Evolutionary conservation across 106 monocot species (phyloP), one percentile per base, ranked within the genome.

Genomic region (Triglochin maritima): DNA sequence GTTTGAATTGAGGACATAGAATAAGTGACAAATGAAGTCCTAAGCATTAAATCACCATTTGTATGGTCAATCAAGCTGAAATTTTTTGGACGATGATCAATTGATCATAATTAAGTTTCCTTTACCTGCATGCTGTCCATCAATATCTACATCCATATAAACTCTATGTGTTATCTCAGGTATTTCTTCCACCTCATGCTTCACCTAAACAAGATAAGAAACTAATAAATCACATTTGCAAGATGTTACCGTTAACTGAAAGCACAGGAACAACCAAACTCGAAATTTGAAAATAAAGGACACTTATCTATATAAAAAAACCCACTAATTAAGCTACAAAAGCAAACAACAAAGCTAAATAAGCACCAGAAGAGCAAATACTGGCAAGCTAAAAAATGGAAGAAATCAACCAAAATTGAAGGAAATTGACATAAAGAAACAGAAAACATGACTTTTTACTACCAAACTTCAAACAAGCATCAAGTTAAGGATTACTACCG

Each of bases 131-230:
- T 72, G 81, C 56, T 96, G 90, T 13, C 76, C 83, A 77, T 78
- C 83, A 57, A 96, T 82, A 69, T 80, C 80, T 52, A 96, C 75
- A 76, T 96, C 96, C 74, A 96, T 61, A 71, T 76, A 96, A 63
- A 88, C 91, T 68, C 88, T 77, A 70, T 96, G 83, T 12, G 90
- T 96, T 60, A 91, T 69, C 77, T 87, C 85, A 73, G 64, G 96
- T 48, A 71, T 72, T 46, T 75, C 80, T 64, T 80, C 86, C 52
- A 77, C 78, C 49, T 80, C 61, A 57, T 62, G 7, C 54, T 76
- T 57, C 54, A 64, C 82, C 88, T 89, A 65, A 42, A 74, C 16
- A 56, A 14, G 16, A n/a, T 9, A 56, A 56, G 56, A 16, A 5
- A 56, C 56, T n/a, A 56, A 16, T n/a, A 56, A 12, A 56, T 56